Conservation (phyloP, 768 basidiomycete genomes). For the Serendipita sp. region DNA sequence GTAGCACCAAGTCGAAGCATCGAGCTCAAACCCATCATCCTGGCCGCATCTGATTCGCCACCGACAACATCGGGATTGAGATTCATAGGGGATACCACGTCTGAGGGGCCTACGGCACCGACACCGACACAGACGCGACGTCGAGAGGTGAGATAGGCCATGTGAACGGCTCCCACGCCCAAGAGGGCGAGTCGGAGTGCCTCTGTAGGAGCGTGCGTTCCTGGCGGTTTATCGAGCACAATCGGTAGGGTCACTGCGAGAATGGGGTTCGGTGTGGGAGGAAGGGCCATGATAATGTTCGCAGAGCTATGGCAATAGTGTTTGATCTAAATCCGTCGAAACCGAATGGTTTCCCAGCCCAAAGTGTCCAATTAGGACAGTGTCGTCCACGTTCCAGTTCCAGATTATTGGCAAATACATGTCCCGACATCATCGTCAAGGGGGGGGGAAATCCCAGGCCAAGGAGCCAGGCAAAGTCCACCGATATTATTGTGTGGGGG, state of each 20-base stretch:
- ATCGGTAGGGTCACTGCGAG: slow-evolving; percentile 27
- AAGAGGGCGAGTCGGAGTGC: slow-evolving; percentile 24
- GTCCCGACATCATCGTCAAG: too few species aligned
- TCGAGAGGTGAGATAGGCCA: slow-evolving; percentile 26
- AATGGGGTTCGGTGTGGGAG: slow-evolving; percentile 27
- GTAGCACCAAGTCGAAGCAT: slow-evolving; percentile 22
- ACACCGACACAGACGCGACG: slow-evolving; percentile 12
- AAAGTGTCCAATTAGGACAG: too few species aligned
- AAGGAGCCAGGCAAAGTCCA: too few species aligned
- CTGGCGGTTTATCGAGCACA: slow-evolving; percentile 24
- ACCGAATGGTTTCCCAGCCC: too few species aligned
- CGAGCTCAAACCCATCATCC: slow-evolving; percentile 23
- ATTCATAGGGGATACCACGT: slow-evolving; percentile 13
- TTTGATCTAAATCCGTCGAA: slow-evolving; percentile 15
- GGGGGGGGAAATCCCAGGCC: too few species aligned
- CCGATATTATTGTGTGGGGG: too few species aligned
- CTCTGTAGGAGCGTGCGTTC: slow-evolving; percentile 24
- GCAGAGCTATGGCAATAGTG: slow-evolving; percentile 31
- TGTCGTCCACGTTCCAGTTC: too few species aligned
- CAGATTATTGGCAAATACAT: too few species aligned
- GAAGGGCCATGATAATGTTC: slow-evolving; percentile 31
- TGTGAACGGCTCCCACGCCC: slow-evolving; percentile 28
- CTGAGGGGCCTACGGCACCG: slow-evolving; percentile 1
- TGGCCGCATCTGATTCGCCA: slow-evolving; percentile 13
- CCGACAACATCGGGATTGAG: slow-evolving; percentile 7